Percentiles rank a stretch among this genome's conserved stretches.
Conservation (phyloP, 2,329 filamentous ascomycete species). For the Trichoderma koningii region DNA sequence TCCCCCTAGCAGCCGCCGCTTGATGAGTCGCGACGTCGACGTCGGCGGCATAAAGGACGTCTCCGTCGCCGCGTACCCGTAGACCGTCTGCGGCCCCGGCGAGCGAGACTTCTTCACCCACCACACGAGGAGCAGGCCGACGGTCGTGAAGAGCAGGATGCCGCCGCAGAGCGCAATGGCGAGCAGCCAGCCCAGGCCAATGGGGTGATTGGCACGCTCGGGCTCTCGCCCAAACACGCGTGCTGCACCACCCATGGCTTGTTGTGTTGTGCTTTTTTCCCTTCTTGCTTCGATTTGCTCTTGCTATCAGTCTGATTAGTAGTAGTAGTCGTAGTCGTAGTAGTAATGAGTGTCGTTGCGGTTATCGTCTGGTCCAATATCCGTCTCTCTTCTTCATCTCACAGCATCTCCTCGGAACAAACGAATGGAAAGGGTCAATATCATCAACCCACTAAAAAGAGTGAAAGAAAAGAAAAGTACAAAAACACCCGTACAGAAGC, state of each 20-base stretch:
- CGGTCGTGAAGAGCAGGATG: constrained; percentile 46
- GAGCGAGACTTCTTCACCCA: constrained; percentile 34
- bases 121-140: constrained; percentile 49
- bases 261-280: too few species aligned
- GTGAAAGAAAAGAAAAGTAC: too few species aligned
- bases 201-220: constrained; percentile 25
- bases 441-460: too few species aligned
- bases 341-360: too few species aligned
- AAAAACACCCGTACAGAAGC: too few species aligned
- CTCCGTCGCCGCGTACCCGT: constrained; percentile 27
- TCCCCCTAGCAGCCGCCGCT: constrained; percentile 35
- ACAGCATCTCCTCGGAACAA: not conserved
- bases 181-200: constrained; percentile 45
- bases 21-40: constrained; percentile 36
- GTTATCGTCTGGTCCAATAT: not conserved
- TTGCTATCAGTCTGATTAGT: not conserved
- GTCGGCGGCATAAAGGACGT: constrained; percentile 26
- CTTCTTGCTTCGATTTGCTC: too few species aligned
- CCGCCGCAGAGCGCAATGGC: constrained; percentile 53
- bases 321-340: too few species aligned
- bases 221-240: constrained; percentile 13
- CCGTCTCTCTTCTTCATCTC: not conserved
- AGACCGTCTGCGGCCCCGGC: constrained; percentile 34
- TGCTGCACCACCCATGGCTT: constrained; percentile 3
- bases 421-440: too few species aligned